These are phyloP conservation scores for Cyclotella kingstonii DNA, from an alignment of 108 stramenopile species.

Conservation along the genomic window DNA sequence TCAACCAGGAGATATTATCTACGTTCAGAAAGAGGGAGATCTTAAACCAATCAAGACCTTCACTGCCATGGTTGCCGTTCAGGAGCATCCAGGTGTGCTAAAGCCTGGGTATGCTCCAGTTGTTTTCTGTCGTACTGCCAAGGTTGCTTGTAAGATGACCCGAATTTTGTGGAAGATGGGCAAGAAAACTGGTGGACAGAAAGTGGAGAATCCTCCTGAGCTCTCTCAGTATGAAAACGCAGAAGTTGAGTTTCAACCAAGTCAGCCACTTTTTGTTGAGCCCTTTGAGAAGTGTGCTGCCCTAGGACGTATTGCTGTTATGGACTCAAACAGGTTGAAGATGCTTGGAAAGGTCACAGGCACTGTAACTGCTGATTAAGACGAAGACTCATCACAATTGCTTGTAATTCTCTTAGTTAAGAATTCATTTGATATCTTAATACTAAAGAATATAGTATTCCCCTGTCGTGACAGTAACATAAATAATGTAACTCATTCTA, in stretches of 20 bases:
- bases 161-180: constrained; percentile 85
- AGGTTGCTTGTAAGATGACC: constrained; percentile 90
- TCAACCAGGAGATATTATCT: constrained; percentile 75
- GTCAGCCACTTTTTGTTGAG: constrained; percentile 77
- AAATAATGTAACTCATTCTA: too few species aligned
- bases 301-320: constrained; percentile 84
- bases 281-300: constrained; percentile 72
- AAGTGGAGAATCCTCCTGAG: constrained; percentile 79
- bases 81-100: constrained; percentile 85
- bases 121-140: constrained; percentile 85
- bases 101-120: constrained; percentile 78
- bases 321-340: constrained; percentile 84
- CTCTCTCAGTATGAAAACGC: constrained; percentile 80
- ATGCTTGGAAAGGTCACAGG: constrained; percentile 86
- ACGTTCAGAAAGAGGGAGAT: constrained; percentile 67
- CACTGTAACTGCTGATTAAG: constrained; percentile 26
- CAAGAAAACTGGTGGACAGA: constrained; percentile 82
- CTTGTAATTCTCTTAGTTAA: too few species aligned
- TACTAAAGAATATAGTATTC: too few species aligned
- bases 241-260: constrained; percentile 81
- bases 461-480: too few species aligned
- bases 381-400: too few species aligned
- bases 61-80: constrained; percentile 74
- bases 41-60: constrained; percentile 72
- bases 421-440: too few species aligned